A percentile compares a stretch with the other conserved stretches of the same genome.
These are phyloP conservation scores for Paramecium primaurelia DNA, from an alignment of 73 alveolate genomes.

Conservation along the genomic window DNA sequence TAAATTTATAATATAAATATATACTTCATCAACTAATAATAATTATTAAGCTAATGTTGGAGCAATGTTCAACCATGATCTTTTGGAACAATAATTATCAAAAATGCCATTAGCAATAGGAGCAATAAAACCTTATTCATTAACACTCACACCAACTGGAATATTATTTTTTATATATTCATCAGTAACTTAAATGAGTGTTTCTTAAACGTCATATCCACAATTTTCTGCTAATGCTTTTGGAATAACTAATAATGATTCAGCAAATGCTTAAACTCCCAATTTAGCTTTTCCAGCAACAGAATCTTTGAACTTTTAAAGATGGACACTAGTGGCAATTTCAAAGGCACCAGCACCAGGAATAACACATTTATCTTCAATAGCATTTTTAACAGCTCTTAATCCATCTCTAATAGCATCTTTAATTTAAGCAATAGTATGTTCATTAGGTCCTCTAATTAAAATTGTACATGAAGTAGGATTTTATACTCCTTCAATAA, in stretches of 20 bases:
- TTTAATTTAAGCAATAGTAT: constrained; percentile 96
- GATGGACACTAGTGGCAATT: constrained; percentile 89
- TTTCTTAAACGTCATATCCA: constrained; percentile 91
- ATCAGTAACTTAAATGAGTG: constrained; percentile 76
- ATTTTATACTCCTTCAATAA: constrained; percentile 99
- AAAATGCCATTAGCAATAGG: constrained; percentile 58
- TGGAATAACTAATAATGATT: constrained; percentile 89
- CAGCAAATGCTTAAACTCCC: constrained; percentile 94
- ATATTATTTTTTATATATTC: constrained; percentile 73
- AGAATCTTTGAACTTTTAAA: constrained; percentile 64
- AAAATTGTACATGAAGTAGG: constrained; percentile 99
- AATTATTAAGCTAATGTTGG: constrained; percentile 64
- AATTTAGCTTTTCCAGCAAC: constrained; percentile 85
- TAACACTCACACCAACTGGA: constrained; percentile 84
- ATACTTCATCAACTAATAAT: constrained; percentile 58
- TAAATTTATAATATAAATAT: background rate
- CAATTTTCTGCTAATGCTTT: constrained; percentile 90
- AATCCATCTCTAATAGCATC: constrained; percentile 99
- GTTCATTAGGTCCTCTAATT: constrained; percentile 99
- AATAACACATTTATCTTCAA: constrained; percentile 92
- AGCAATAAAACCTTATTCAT: constrained; percentile 53
- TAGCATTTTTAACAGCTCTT: constrained; percentile 98
- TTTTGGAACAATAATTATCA: constrained; percentile 57
- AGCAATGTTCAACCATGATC: constrained; percentile 57
- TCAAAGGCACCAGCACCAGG: constrained; percentile 99